Conservation (phyloP, 345 rosid species). For the Rhodomyrtus tomentosa region DNA sequence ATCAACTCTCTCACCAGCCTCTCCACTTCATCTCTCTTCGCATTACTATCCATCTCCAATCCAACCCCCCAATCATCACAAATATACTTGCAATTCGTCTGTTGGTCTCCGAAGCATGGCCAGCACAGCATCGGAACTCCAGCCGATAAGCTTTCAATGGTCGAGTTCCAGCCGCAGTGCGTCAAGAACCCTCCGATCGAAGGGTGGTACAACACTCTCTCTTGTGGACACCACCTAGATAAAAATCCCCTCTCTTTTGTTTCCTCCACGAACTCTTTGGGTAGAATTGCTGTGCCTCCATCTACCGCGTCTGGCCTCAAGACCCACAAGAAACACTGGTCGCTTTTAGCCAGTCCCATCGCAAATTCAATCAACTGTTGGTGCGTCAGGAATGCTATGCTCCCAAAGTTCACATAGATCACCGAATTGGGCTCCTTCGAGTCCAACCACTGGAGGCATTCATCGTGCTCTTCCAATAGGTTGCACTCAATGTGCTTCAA, state of each 20-base stretch:
- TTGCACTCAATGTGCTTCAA: background rate
- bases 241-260: background rate
- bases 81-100: conserved; percentile 6
- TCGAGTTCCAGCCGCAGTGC: conserved; percentile 14
- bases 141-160: background rate
- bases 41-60: conserved; percentile 1
- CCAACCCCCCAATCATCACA: conserved; percentile 25
- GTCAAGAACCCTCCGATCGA: conserved; percentile 9
- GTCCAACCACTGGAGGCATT: background rate
- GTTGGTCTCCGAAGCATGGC: conserved; percentile 14
- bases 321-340: conserved; percentile 1
- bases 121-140: conserved; percentile 8
- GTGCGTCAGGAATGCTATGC: background rate
- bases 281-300: background rate
- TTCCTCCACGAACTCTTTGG: background rate
- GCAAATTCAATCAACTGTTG: conserved; percentile 8
- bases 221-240: conserved; percentile 8
- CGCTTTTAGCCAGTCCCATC: conserved; percentile 8
- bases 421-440: background rate
- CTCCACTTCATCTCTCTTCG: conserved; percentile 21
- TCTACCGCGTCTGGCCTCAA: background rate
- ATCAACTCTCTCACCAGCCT: conserved; percentile 15
- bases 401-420: background rate
- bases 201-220: background rate
- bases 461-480: background rate